Percentiles rank a stretch among this genome's conserved stretches.
phyloP scores from a whole-genome alignment of 768 basidiomycete species.

The Serendipita sp. region DNA sequence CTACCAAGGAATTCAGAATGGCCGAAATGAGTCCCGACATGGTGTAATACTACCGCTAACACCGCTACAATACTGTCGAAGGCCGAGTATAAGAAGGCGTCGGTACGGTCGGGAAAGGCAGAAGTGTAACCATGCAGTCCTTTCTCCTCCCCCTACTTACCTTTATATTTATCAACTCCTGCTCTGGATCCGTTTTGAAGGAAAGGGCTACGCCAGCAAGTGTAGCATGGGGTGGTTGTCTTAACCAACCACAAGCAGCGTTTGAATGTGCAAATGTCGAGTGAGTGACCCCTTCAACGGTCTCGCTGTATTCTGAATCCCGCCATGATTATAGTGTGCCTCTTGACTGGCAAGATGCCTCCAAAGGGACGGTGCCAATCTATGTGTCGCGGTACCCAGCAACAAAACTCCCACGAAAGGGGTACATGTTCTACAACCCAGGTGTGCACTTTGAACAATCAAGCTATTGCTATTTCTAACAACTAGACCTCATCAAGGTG shows the following conservation, averaged over 20 bases:
- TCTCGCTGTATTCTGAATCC: background rate
- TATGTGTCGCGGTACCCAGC: background rate
- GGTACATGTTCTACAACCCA: constrained; percentile 3
- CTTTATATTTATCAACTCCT: background rate
- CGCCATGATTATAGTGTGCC: background rate
- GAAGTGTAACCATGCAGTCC: background rate
- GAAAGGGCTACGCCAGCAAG: background rate
- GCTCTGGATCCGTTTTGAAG: background rate
- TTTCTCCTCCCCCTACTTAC: background rate
- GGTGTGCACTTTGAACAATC: background rate
- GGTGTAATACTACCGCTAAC: too few species aligned
- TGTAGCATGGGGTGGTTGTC: background rate
- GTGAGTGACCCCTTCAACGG: background rate
- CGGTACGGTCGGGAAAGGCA: too few species aligned
- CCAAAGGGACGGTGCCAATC: background rate
- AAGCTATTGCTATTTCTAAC: background rate
- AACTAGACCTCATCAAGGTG: background rate
- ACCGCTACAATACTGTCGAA: too few species aligned
- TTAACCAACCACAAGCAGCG: background rate
- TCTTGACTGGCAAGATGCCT: background rate
- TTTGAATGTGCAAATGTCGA: background rate
- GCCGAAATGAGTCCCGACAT: too few species aligned
- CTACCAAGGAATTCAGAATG: too few species aligned
- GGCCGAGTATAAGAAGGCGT: too few species aligned
- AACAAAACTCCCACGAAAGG: background rate